Base-by-base conservation (phyloP, 495 filamentous ascomycete species). In the Hypoxylon lenormandii region DNA sequence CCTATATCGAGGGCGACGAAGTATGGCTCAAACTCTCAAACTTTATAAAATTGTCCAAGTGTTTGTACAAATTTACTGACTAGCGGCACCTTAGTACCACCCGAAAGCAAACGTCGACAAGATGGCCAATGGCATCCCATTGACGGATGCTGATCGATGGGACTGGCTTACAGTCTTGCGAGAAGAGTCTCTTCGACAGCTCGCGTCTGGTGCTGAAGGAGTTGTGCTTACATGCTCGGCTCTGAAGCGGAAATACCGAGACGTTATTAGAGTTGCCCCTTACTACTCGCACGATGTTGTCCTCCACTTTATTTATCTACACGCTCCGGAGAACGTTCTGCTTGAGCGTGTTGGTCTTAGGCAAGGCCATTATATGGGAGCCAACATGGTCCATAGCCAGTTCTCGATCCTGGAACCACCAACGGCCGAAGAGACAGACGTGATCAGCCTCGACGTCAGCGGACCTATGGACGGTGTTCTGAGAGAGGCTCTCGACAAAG, bases 121-220 rank as follows among this genome's bases (percentile, higher is more conserved):
- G 79, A 99, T 99, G 96, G 82, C 86, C 75, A 82, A 86, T 70
- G 92, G 92, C 65, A 90, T 88, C 40, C 92, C 96, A 5, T 84
- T 99, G 50, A 98, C 93, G 50, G 96, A 99, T 77, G 88, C 87
- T 66, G 96, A 99, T 79, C 91, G 96, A 60, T 98, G 96, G 96
- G 94, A 97, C 81, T 99, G 96, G 96, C 88, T 99, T 47, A 94
- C 94, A 64, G 82, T 86, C 19, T 86, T 98, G 4, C 92, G 96
- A 72, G 87, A 96, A 70, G 88, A 92, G 60, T 91, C 93, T 30
- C 86, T 92, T 66, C 74, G 81, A 16, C 82, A 82, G 30, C 85
- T 93, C 21, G 82, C 86, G 26, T 76, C 73, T 30, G 84, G 86
- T 33, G 80, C 83, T 28, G 80, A 87, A 33, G 96, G 94, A 51